Conservation (phyloP, 768 basidiomycete species). For the Suillus clintonianus region DNA sequence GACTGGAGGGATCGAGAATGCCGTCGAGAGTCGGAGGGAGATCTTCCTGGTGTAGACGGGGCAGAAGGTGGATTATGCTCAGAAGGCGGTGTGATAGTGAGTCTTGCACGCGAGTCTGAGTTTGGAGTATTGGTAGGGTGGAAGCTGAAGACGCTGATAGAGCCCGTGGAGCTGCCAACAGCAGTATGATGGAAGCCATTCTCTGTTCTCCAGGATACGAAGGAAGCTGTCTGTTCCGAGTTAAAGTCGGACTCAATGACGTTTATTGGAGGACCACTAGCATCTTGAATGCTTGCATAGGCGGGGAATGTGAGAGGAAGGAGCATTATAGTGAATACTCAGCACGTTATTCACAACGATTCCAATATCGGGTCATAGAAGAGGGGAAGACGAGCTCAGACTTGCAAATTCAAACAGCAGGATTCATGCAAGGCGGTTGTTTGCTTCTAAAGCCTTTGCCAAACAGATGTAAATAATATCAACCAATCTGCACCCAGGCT, state of each 20-base stretch:
- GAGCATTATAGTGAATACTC: slow-evolving; percentile 16
- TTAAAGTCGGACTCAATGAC: slow-evolving; percentile 24
- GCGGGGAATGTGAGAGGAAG: slow-evolving; percentile 25
- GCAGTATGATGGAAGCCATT: not conserved
- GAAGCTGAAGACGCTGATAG: slow-evolving; percentile 24
- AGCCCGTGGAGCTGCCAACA: slow-evolving; percentile 24
- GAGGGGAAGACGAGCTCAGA: not conserved
- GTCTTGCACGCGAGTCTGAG: slow-evolving; percentile 1
- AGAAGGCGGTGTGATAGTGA: slow-evolving; percentile 6
- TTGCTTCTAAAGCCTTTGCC: slow-evolving; percentile 30
- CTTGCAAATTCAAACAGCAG: slow-evolving; percentile 4
- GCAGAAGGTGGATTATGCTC: slow-evolving; percentile 5
- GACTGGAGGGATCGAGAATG: slow-evolving; percentile 32
- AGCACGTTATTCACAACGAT: not conserved
- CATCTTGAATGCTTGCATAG: slow-evolving; percentile 9
- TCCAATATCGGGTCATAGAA: not conserved
- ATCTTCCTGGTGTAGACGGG: slow-evolving; percentile 22
- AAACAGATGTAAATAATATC: slow-evolving; percentile 17
- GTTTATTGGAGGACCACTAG: not conserved
- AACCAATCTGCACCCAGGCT: not conserved
- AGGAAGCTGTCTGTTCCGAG: not conserved
- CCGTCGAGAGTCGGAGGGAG: slow-evolving; percentile 23
- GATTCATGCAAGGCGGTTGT: slow-evolving; percentile 20
- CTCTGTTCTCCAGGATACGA: not conserved
- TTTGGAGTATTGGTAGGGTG: not conserved